Evolutionary conservation across 495 filamentous ascomycete genomes (phyloP).

Genomic region (Annulohypoxylon maeteangense): DNA sequence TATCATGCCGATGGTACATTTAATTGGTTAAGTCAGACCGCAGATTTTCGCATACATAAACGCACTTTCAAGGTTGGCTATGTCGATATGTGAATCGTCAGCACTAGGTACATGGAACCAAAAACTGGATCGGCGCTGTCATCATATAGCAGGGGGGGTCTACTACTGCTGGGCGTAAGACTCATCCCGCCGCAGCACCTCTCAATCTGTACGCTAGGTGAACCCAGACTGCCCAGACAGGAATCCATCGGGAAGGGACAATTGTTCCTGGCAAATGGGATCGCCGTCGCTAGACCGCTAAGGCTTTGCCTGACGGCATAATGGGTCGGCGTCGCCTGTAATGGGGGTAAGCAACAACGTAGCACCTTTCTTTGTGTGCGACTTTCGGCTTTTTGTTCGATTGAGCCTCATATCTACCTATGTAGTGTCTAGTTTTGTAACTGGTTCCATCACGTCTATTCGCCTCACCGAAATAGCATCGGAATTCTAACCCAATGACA

Average conservation of each 20-base stretch:
- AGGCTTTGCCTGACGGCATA: not conserved
- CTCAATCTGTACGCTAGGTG: not conserved
- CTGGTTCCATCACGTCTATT: not conserved
- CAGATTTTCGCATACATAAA: constrained; percentile 1
- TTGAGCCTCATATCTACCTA: constrained; percentile 26
- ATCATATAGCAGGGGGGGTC: constrained; percentile 10
- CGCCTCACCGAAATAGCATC: not conserved
- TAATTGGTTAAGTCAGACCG: constrained; percentile 33
- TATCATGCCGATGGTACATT: not conserved
- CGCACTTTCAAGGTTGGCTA: not conserved
- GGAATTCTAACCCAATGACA: constrained; percentile 4
- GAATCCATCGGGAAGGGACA: not conserved
- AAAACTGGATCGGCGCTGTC: not conserved
- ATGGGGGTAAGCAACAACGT: not conserved
- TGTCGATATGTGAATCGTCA: constrained; percentile 2
- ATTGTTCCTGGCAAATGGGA: not conserved
- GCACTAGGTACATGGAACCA: constrained; percentile 2
- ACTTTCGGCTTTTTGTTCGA: not conserved
- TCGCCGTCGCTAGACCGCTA: constrained; percentile 6
- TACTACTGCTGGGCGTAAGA: constrained; percentile 24
- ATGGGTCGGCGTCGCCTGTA: not conserved
- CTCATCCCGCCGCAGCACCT: constrained; percentile 10
- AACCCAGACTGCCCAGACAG: not conserved
- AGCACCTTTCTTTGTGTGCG: not conserved
- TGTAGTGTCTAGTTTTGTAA: not conserved